phyloP scores from a whole-genome alignment of 176 grass and related monocot species.

The Eremochloa ophiuroides region DNA sequence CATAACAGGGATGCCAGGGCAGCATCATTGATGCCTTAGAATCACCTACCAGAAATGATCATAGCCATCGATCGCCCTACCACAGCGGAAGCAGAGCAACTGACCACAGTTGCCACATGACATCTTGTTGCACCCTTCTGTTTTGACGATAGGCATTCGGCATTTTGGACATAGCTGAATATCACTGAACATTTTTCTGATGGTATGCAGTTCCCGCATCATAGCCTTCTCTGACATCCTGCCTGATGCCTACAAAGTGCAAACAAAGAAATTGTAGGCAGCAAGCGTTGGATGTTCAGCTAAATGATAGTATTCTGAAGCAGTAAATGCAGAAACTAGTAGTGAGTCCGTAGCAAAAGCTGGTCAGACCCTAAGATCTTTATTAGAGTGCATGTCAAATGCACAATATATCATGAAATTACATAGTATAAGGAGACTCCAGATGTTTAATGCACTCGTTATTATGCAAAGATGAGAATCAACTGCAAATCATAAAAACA shows the following conservation, averaged over 20 bases:
- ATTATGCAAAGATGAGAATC: not conserved
- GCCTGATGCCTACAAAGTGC: not conserved
- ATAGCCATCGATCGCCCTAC: constrained; percentile 39
- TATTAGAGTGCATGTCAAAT: not conserved
- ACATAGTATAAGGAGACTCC: not conserved
- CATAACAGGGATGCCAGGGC: not conserved
- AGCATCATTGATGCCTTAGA: not conserved
- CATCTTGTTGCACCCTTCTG: constrained; percentile 57
- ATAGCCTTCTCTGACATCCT: not conserved
- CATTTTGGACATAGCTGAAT: constrained; percentile 23
- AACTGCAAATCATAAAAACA: not conserved
- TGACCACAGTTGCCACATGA: constrained; percentile 38
- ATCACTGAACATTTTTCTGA: constrained; percentile 6
- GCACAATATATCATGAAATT: not conserved
- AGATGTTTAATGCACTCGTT: not conserved
- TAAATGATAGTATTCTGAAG: not conserved
- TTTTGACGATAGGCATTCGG: constrained; percentile 39
- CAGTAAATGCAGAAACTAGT: not conserved
- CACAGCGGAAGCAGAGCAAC: constrained; percentile 48
- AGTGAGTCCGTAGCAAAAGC: not conserved
- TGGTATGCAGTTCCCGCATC: not conserved
- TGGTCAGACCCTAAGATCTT: not conserved
- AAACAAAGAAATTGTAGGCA: not conserved
- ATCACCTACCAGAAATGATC: constrained; percentile 10
- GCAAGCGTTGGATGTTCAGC: not conserved